phyloP scores from a whole-genome alignment of 768 basidiomycete species.

The Zangia roseola region DNA sequence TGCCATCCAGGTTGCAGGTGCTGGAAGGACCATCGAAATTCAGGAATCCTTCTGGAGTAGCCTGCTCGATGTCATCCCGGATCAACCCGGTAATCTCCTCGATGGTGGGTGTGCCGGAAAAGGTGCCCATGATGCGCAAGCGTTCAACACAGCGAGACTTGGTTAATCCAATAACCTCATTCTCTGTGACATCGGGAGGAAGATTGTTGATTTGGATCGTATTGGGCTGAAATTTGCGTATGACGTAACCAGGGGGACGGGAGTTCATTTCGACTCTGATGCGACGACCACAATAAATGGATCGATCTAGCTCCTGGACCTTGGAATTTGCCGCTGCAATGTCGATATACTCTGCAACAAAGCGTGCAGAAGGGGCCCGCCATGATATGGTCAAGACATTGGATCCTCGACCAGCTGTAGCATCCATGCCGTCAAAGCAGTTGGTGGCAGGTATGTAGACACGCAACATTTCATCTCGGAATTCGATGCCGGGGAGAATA shows the following conservation, averaged over 20 bases:
- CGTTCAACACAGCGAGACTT: constrained; percentile 20
- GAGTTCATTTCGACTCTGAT: constrained; percentile 43
- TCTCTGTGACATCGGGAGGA: constrained; percentile 21
- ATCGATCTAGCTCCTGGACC: too few relatives aligned
- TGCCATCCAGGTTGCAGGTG: constrained; percentile 22
- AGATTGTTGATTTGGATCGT: constrained; percentile 43
- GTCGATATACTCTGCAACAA: constrained; percentile 39
- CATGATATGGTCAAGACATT: constrained; percentile 47
- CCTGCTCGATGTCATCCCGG: constrained; percentile 14
- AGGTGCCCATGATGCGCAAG: neutral
- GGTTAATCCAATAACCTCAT: constrained; percentile 27
- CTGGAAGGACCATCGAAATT: constrained; percentile 17
- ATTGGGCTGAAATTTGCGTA: constrained; percentile 23
- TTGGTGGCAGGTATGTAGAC: constrained; percentile 42
- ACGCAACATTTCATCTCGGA: constrained; percentile 38
- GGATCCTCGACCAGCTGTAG: constrained; percentile 17
- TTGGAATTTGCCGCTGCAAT: neutral
- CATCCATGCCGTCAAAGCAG: constrained; percentile 31
- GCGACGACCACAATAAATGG: constrained; percentile 20
- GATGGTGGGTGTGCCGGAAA: constrained; percentile 11
- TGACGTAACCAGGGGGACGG: constrained; percentile 29
- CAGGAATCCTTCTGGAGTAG: constrained; percentile 6
- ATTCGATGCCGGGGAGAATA: constrained; percentile 47
- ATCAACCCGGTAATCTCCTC: constrained; percentile 15
- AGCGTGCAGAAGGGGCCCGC: constrained; percentile 40